phyloP scores from a whole-genome alignment of 164 flowering plant genomes.

The Dillenia suffruticosa region DNA sequence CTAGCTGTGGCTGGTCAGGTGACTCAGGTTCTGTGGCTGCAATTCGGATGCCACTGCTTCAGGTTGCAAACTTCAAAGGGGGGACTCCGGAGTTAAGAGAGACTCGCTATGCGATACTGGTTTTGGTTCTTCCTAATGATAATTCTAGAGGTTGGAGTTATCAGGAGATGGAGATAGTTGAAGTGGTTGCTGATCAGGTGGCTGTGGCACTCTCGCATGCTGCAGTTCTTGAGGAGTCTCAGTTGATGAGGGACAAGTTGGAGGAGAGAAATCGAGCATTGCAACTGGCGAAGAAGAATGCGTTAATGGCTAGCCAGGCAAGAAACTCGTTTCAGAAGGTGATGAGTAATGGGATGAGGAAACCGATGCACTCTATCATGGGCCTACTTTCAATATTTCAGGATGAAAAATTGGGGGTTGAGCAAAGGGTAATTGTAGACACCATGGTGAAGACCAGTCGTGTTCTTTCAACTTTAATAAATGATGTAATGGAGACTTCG shows the following conservation, averaged over 20 bases:
- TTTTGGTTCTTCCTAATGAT: conserved; percentile 54
- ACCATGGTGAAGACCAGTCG: conserved; percentile 63
- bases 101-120: conserved; percentile 31
- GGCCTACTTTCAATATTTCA: conserved; percentile 79
- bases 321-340: conserved; percentile 79
- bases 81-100: conserved; percentile 24
- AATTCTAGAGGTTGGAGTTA: conserved; percentile 25
- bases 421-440: conserved; percentile 59
- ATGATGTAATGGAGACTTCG: conserved; percentile 76
- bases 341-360: conserved; percentile 83
- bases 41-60: conserved; percentile 19
- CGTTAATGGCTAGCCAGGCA: conserved; percentile 94
- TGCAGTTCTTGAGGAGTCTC: conserved; percentile 90
- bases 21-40: conserved; percentile 48
- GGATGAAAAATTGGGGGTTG: conserved; percentile 46
- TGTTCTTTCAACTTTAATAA: conserved; percentile 72
- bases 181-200: conserved; percentile 72
- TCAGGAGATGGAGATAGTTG: conserved; percentile 54
- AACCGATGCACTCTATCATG: conserved; percentile 88
- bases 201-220: conserved; percentile 99
- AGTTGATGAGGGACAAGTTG: conserved; percentile 76
- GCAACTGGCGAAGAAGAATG: conserved; percentile 69
- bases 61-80: conserved; percentile 17
- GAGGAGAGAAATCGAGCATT: conserved; percentile 78
- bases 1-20: conserved; percentile 43